These are phyloP conservation scores for Rhododendron griersonianum DNA, from an alignment of 148 eudicot species.

Conservation along the genomic window DNA sequence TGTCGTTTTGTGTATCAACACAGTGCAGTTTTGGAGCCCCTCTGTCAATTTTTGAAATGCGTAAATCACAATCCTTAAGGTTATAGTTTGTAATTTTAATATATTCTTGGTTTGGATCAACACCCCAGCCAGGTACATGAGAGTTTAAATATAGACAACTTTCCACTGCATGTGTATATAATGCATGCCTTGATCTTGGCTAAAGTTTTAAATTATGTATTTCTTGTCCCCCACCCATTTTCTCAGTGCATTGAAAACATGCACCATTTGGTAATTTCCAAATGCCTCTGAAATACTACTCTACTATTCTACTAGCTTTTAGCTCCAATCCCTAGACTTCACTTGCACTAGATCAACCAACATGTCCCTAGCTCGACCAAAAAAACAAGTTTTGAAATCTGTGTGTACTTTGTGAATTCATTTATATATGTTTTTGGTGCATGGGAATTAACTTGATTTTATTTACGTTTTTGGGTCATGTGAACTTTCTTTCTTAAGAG, in stretches of 20 bases:
- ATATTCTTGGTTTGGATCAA: neutral
- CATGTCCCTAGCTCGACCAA: neutral
- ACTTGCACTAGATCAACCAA: neutral
- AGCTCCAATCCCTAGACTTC: neutral
- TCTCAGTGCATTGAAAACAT: neutral
- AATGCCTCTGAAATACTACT: neutral
- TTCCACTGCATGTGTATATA: neutral
- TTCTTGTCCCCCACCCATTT: constrained; percentile 4
- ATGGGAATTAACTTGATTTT: neutral
- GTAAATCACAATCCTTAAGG: too few relatives aligned
- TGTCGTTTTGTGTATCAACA: too few relatives aligned
- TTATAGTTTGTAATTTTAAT: too few relatives aligned
- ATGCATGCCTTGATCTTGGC: neutral
- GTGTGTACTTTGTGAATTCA: neutral
- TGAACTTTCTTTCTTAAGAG: neutral
- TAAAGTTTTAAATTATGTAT: neutral
- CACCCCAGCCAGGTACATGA: neutral
- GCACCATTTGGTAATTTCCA: constrained; percentile 1
- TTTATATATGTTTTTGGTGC: neutral
- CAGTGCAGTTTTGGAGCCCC: too few relatives aligned
- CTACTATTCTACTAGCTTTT: too few relatives aligned
- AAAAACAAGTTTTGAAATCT: neutral
- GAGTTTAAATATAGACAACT: neutral
- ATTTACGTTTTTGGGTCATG: neutral
- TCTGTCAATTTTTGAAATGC: too few relatives aligned